phyloP scores from a whole-genome alignment of 2,329 filamentous ascomycete species.

The Beauveria asiatica region DNA sequence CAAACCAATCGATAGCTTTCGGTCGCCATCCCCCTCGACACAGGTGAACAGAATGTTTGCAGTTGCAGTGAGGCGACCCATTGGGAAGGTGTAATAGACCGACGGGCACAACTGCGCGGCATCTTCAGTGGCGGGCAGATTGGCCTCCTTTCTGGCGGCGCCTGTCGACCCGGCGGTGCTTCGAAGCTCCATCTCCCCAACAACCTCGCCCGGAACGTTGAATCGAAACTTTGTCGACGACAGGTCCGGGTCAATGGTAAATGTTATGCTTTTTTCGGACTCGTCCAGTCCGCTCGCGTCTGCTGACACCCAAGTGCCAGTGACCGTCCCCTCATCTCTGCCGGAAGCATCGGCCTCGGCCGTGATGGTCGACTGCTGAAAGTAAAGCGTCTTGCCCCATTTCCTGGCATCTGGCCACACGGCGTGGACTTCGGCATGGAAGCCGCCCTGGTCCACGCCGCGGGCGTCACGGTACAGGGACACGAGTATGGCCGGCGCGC shows the following conservation, averaged over 20 bases:
- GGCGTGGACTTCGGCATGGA: background rate
- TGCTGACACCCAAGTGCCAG: background rate
- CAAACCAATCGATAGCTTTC: background rate
- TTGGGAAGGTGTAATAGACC: background rate
- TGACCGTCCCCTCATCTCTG: background rate
- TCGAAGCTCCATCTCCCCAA: background rate
- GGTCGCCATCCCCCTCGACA: background rate
- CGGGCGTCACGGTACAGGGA: background rate
- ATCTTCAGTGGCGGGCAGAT: background rate
- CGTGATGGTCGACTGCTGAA: background rate
- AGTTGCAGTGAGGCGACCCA: background rate
- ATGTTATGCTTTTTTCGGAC: background rate
- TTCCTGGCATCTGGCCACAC: background rate
- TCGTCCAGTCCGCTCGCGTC: background rate
- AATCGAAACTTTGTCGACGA: background rate
- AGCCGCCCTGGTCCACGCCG: background rate
- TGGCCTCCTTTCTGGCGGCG: background rate
- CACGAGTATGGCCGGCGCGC: background rate
- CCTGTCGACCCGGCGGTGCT: background rate
- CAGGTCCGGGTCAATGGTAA: background rate
- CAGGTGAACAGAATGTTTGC: background rate
- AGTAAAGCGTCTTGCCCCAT: background rate
- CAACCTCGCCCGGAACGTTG: background rate
- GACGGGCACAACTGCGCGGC: background rate
- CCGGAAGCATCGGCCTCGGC: background rate